Base-by-base conservation (phyloP, 306 rosid genomes). In the Glycine tomentella region DNA sequence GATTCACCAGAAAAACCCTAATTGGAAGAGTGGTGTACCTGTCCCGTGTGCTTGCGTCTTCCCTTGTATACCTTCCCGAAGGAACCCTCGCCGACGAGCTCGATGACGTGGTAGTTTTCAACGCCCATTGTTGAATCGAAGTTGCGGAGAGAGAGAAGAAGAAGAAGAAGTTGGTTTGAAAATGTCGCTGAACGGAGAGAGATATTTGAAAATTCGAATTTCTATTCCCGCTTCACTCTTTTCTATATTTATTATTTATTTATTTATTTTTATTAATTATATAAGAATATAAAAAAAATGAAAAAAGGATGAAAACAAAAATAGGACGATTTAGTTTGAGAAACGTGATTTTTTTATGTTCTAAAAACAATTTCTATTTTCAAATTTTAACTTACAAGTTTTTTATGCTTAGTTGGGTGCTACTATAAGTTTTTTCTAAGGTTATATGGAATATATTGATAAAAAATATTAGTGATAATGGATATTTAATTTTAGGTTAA, bases 31-130 rank as follows among this genome's bases (percentile, higher is more conserved):
- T 34, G 17, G 12, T 20, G 16, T 81, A 92, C 99, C 96, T 89
- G 97, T 42, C 99, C 99, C 0, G 99, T 87, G 85, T 80, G 80
- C 79, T 93, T 95, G 59, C 97, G 89, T 83, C 99, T 87, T 49
- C 99, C 99, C 76, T 95, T 95, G 68, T 93, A 95, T 9, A 95
- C 99, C 76, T 95, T 95, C n/a, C 99, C 99, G 77, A 95, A 95
- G 12, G 99, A 95, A 40, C 99, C 99, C 84, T 95, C 99, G 31
- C 99, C 99, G 1, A 93, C 97, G 36, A 95, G 98, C 86, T 95
- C 99, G 46, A 91, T 93, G 14, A 95, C 99, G 57, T 95, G 99
- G 88, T 95, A 95, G 81, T 95, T 83, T 70, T 95, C 99, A 11
- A 93, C 94, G 40, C 97, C 96, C 99, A 95, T 95, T 52, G 64